Evolutionary conservation across 257 asterid genomes (phyloP), one percentile per base, ranked within the genome.

Genomic region (Parsonsia alboflavescens): DNA sequence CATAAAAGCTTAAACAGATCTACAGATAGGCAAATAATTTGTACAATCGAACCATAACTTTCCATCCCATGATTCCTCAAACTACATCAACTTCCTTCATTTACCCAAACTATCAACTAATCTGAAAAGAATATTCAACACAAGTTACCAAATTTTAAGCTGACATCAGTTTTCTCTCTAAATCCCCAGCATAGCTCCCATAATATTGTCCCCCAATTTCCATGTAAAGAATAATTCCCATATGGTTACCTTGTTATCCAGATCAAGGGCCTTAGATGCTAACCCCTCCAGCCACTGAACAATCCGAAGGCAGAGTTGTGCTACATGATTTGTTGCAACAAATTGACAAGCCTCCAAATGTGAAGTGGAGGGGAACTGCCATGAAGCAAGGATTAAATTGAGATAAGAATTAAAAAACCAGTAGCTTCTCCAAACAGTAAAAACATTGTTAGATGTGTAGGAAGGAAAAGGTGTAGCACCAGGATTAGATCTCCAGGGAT

Each of bases 231-330:
- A 76, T 9, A 76, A 66, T 42, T 39, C 68, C 62, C 57, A 67
- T 75, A 22, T 44, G 76, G 30, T 81, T 86, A 94, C 99, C 98
- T 90, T 87, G 78, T 79, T 89, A 65, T 90, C 98, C 83, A 92
- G 92, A 85, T 92, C 97, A 77, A 94, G 97, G 62, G 93, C 89
- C 81, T 88, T 92, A 76, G 97, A 94, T n/a, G 98, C 92, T 84
- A 94, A 85, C 76, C 89, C 98, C 86, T 94, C 99, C 68, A 94
- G 96, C 99, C 99, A 94, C 77, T 92, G 96, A 84, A 92, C 96
- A 82, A 94, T 89, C 79, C 99, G 89, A 75, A 92, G 89, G 83
- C 99, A 92, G 72, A 92, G 84, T 76, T 94, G 97, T 10, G 97
- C 96, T 50, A 90, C 88, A 78, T 89, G 96, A 88, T 90, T 79